phyloP scores from a whole-genome alignment of 2,329 filamentous ascomycete genomes.

The Dactylonectria estremocensis region DNA sequence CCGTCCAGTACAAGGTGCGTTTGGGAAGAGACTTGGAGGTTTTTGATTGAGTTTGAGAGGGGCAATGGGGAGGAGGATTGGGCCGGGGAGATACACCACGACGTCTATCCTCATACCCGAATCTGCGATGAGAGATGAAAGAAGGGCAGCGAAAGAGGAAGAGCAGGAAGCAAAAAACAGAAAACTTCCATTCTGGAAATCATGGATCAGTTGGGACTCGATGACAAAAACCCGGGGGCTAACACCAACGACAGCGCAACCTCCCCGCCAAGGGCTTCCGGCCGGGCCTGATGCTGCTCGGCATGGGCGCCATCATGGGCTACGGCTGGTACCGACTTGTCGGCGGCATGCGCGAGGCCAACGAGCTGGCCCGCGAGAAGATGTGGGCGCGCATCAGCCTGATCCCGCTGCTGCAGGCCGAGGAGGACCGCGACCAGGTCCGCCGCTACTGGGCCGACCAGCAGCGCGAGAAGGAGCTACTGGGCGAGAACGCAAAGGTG shows the following conservation, averaged over 20 bases:
- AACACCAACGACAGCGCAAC: constrained; percentile 79
- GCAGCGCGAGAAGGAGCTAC: constrained; percentile 89
- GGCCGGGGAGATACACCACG: not conserved
- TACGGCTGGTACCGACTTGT: constrained; percentile 93
- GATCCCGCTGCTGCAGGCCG: constrained; percentile 93
- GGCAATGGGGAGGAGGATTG: constrained; percentile 2
- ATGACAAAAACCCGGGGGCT: constrained; percentile 12
- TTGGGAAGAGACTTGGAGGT: constrained; percentile 3
- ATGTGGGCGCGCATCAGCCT: constrained; percentile 98
- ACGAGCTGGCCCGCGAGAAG: constrained; percentile 96
- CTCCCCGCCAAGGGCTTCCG: constrained; percentile 92
- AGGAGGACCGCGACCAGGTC: constrained; percentile 96
- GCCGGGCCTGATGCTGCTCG: constrained; percentile 83
- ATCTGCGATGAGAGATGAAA: no score
- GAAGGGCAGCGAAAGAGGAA: not conserved
- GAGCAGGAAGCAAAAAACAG: not conserved
- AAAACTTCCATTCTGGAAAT: not conserved
- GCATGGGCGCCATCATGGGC: constrained; percentile 83
- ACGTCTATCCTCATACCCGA: not conserved
- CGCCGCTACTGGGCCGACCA: constrained; percentile 88
- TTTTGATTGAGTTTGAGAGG: not conserved
- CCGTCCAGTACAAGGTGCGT: constrained; percentile 95
- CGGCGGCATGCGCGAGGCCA: constrained; percentile 88
- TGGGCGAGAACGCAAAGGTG: constrained; percentile 86
- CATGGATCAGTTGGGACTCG: constrained; percentile 2